phyloP scores from a whole-genome alignment of 768 basidiomycete genomes.

The Symmetrospora coprosmae region DNA sequence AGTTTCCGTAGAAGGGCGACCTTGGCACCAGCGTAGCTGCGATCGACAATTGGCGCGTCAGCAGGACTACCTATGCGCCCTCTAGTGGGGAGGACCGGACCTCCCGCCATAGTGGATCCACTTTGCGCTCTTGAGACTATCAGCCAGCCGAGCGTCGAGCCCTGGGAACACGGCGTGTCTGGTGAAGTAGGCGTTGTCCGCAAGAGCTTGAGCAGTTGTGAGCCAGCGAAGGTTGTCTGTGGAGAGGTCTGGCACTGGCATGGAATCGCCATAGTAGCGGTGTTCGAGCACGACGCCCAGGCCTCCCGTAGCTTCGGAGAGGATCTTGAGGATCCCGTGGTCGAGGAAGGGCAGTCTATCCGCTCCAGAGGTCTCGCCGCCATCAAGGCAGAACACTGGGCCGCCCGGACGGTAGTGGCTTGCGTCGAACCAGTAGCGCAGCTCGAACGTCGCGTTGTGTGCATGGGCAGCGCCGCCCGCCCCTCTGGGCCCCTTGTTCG shows the following conservation, averaged over 20 bases:
- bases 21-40: constrained; percentile 83
- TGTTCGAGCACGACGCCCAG: constrained; percentile 55
- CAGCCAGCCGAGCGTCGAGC: constrained; percentile 43
- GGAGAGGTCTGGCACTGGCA: constrained; percentile 7
- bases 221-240: constrained; percentile 50
- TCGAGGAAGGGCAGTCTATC: constrained; percentile 47
- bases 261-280: constrained; percentile 48
- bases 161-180: constrained; percentile 57
- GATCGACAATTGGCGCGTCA: constrained; percentile 39
- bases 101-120: constrained; percentile 63
- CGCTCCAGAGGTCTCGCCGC: constrained; percentile 79
- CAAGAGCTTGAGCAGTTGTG: constrained; percentile 72
- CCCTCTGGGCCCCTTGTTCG: not conserved
- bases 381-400: constrained; percentile 81
- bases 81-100: not conserved
- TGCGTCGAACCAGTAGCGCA: constrained; percentile 84
- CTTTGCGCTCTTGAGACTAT: constrained; percentile 20
- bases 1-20: constrained; percentile 79
- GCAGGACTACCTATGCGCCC: not conserved
- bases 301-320: constrained; percentile 70
- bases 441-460: constrained; percentile 53
- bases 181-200: constrained; percentile 88
- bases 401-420: constrained; percentile 61
- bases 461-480: constrained; percentile 34
- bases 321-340: constrained; percentile 71